Evolutionary conservation across 352 stramenopile genomes (phyloP).

Genomic region (Thalassiosira hispida): DNA sequence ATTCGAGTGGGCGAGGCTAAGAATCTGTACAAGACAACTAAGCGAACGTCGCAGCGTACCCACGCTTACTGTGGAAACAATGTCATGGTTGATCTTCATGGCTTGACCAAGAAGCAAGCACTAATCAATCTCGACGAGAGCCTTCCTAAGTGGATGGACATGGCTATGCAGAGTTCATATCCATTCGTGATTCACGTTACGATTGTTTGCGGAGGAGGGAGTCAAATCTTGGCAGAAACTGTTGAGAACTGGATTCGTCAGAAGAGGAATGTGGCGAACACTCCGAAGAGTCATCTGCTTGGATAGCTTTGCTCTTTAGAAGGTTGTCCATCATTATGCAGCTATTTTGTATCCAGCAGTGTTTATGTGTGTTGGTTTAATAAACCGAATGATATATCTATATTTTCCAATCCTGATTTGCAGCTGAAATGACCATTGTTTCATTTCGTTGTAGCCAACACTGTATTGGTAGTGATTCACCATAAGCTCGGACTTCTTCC

Average conservation of each 20-base stretch:
- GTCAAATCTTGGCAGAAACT: conserved; percentile 30
- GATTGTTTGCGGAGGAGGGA: conserved; percentile 36
- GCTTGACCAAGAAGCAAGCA: conserved; percentile 17
- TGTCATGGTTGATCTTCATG: conserved; percentile 22
- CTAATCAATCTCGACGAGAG: conserved; percentile 19
- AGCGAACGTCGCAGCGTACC: neutral
- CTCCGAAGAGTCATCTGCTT: neutral
- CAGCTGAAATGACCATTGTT: no score
- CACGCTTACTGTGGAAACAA: neutral
- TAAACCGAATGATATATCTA: no score
- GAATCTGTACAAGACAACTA: conserved; percentile 40
- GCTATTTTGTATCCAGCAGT: no score
- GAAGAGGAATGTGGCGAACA: conserved; percentile 7
- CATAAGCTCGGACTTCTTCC: no score
- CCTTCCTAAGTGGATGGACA: conserved; percentile 17
- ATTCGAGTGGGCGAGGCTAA: conserved; percentile 31
- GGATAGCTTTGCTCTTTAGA: no score
- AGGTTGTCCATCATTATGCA: no score
- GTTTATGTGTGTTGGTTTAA: no score
- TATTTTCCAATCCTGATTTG: no score
- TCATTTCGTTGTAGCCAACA: no score
- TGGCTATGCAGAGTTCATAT: conserved; percentile 18
- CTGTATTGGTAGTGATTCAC: no score
- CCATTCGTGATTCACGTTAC: conserved; percentile 23
- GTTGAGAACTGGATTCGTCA: conserved; percentile 33